Evolutionary conservation across 805 yeast genomes (phyloP), one percentile per base, ranked within the genome.

Genomic region (Candida succiphila): DNA sequence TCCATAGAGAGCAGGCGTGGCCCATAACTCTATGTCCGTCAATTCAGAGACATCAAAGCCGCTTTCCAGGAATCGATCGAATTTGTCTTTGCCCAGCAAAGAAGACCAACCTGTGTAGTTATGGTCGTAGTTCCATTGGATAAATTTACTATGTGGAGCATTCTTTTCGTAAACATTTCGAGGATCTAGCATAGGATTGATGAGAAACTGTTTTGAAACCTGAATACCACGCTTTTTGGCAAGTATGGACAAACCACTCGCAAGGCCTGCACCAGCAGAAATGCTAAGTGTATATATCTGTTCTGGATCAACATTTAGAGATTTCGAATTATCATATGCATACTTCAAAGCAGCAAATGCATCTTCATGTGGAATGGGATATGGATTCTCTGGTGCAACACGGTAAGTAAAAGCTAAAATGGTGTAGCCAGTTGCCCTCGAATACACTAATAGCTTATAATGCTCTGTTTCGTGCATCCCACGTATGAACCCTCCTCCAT

Each of bases 331-430:
- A 12, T 44, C 43, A 43, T 45, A 41, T 18, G 49, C 47, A 46
- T 56, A 61, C 15, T 59, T 13, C 13, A 54, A 40, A 3, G 69
- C 47, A 35, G 56, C 61, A 37, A 51, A 63, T n/a, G 64, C 44
- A 49, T 68, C 74, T 8, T 67, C 60, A 2, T 64, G 59, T 29
- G 65, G 56, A 8, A 72, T 68, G 3, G 76, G 75, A 44, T 52
- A 69, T 17, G 67, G 67, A 42, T 51, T 40, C 43, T 69, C 72
- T 3, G 75, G 76, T 0, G 73, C 73, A 35, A 67, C 46, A 27
- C 75, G 40, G 47, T 69, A 69, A 44, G 69, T 72, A n/a, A 69
- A 66, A 7, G 62, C 51, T 9, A 69, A 49, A 12, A 66, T 19
- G 16, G 22, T 28, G 10, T 28, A 28, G 6, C 30, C 30, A 5